Conservation (phyloP, 306 rosid species). For the Abrus pulchellus region DNA sequence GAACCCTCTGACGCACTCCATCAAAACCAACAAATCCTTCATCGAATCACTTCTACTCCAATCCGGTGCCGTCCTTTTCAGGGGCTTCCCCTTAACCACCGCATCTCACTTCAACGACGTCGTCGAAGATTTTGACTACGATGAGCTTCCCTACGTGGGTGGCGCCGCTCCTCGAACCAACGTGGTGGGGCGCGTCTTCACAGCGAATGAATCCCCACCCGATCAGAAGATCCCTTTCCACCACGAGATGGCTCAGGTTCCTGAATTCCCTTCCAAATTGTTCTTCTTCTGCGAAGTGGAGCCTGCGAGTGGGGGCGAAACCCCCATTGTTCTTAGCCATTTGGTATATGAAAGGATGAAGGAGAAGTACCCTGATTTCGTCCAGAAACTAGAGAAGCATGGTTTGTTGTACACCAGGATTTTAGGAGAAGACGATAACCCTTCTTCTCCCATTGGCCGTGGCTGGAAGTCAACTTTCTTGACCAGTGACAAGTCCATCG, state of each 20-base stretch:
- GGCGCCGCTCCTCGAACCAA: conserved; percentile 87
- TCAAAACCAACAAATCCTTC: conserved; percentile 58
- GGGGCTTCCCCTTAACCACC: conserved; percentile 64
- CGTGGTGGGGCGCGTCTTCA: conserved; percentile 85
- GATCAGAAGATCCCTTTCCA: conserved; percentile 91
- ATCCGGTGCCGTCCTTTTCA: conserved; percentile 76
- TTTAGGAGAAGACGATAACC: conserved; percentile 79
- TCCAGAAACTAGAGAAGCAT: conserved; percentile 67
- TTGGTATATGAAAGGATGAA: conserved; percentile 77
- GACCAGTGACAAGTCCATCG: conserved; percentile 74
- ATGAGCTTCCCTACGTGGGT: conserved; percentile 89
- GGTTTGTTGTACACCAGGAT: conserved; percentile 81
- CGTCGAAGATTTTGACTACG: conserved; percentile 80
- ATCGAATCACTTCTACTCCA: conserved; percentile 64
- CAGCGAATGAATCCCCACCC: conserved; percentile 93
- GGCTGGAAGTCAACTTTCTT: conserved; percentile 97
- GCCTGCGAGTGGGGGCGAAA: conserved; percentile 85
- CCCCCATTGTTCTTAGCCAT: conserved; percentile 90
- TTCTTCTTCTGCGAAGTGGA: conserved; percentile 92
- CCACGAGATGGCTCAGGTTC: conserved; percentile 95
- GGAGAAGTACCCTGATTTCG: conserved; percentile 77
- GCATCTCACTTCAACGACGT: conserved; percentile 82
- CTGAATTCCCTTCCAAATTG: conserved; percentile 80
- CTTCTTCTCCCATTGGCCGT: conserved; percentile 87
- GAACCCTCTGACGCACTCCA: conserved; percentile 44